phyloP scores from a whole-genome alignment of 2,329 filamentous ascomycete genomes.

The Claviceps fusiformis region DNA sequence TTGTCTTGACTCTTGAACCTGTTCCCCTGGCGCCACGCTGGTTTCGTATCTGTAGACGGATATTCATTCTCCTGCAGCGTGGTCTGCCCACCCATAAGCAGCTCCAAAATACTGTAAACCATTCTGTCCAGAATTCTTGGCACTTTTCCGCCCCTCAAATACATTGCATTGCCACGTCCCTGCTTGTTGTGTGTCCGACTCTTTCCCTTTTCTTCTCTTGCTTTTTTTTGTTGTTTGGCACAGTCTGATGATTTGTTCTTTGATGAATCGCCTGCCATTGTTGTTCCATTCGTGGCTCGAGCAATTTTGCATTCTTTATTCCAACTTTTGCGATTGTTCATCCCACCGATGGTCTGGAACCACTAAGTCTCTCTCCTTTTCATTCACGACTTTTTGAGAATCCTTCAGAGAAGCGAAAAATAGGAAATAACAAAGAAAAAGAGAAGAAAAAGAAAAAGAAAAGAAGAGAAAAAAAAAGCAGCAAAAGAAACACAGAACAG shows the following conservation, averaged over 20 bases:
- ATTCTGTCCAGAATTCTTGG: conserved; percentile 28
- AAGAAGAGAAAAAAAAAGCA: not conserved
- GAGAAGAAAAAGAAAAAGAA: not conserved
- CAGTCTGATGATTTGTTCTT: not conserved
- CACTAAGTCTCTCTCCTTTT: not conserved
- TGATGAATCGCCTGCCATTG: conserved; percentile 15
- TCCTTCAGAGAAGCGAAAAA: too few species aligned
- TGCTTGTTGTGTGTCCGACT: conserved; percentile 29
- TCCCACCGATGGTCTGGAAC: conserved; percentile 8
- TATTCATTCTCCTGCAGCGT: conserved; percentile 12
- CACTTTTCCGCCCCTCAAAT: conserved; percentile 14
- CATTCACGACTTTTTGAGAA: too few species aligned
- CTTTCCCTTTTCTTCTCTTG: conserved; percentile 20
- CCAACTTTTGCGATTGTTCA: conserved; percentile 17
- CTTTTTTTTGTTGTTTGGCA: conserved; percentile 18
- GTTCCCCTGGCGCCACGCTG: not conserved
- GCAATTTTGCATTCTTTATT: conserved; percentile 14
- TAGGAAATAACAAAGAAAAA: too few species aligned
- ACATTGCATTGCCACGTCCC: conserved; percentile 19
- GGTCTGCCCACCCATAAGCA: conserved; percentile 16
- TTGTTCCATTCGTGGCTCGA: conserved; percentile 9
- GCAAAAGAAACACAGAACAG: not conserved
- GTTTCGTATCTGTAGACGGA: not conserved
- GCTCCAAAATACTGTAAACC: conserved; percentile 14
- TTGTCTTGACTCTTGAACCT: not conserved